phyloP scores from a whole-genome alignment of 371 early-diverging fungal genomes.

The Fennellomyces sp. region DNA sequence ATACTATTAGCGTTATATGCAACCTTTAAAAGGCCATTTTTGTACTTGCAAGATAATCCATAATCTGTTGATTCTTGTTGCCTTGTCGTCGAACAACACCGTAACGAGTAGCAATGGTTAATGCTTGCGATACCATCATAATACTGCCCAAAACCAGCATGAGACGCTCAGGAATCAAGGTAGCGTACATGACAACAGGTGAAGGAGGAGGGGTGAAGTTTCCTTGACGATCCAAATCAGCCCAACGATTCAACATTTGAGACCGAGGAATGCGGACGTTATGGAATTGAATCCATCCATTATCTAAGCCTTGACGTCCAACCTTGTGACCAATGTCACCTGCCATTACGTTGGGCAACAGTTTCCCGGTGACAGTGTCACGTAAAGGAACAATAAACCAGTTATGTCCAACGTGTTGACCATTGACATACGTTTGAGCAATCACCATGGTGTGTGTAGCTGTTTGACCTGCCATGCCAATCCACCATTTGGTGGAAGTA shows the following conservation, averaged over 20 bases:
- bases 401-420: constrained; percentile 73
- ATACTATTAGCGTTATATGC: too few species aligned
- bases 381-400: constrained; percentile 89
- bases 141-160: constrained; percentile 43
- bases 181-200: constrained; percentile 64
- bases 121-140: constrained; percentile 47
- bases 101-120: constrained; percentile 72
- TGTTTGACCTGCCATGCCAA: constrained; percentile 85
- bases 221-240: constrained; percentile 64
- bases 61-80: constrained; percentile 60
- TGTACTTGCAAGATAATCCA: constrained; percentile 79
- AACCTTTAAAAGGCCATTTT: too few species aligned
- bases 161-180: constrained; percentile 71
- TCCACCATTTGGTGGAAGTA: constrained; percentile 93
- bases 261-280: constrained; percentile 84
- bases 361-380: constrained; percentile 67
- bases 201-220: constrained; percentile 58
- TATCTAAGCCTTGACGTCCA: constrained; percentile 86
- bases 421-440: constrained; percentile 67
- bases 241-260: constrained; percentile 79
- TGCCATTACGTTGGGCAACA: constrained; percentile 78
- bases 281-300: constrained; percentile 94
- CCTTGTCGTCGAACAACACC: constrained; percentile 72
- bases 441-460: constrained; percentile 75
- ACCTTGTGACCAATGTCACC: constrained; percentile 88